These are phyloP conservation scores for Erythrophleum fordii DNA, from an alignment of 306 rosid genomes.

Conservation along the genomic window DNA sequence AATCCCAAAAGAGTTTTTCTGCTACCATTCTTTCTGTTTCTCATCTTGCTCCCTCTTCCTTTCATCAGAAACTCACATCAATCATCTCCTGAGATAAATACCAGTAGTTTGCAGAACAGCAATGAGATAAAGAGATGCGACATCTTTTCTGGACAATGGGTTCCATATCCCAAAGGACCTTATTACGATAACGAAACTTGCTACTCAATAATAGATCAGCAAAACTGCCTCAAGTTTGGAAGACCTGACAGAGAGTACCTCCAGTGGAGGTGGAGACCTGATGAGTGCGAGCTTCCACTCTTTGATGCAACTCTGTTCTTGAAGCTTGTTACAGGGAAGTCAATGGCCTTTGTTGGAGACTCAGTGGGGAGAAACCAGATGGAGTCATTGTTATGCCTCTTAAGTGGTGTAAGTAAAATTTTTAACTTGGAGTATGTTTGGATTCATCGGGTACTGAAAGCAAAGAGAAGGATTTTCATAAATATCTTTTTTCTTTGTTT, in stretches of 20 bases:
- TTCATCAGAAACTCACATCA: slow-evolving; percentile 46
- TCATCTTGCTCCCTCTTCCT: slow-evolving; percentile 52
- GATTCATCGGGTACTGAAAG: too few species aligned
- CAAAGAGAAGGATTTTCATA: too few species aligned
- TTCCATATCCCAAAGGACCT: slow-evolving; percentile 56
- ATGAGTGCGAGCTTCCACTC: slow-evolving; percentile 75
- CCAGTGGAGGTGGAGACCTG: slow-evolving; percentile 90
- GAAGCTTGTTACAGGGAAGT: slow-evolving; percentile 69
- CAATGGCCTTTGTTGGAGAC: slow-evolving; percentile 87
- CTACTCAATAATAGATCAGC: slow-evolving; percentile 62
- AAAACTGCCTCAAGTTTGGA: slow-evolving; percentile 84
- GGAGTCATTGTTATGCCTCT: slow-evolving; percentile 84
- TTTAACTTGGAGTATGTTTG: not conserved
- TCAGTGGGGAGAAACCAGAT: slow-evolving; percentile 87
- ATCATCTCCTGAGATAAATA: slow-evolving; percentile 17
- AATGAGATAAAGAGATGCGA: slow-evolving; percentile 49
- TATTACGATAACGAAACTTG: slow-evolving; percentile 74
- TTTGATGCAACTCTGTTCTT: slow-evolving; percentile 78
- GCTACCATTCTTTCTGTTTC: slow-evolving; percentile 44
- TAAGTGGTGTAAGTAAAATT: slow-evolving; percentile 44
- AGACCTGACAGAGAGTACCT: slow-evolving; percentile 69
- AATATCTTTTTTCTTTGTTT: too few species aligned
- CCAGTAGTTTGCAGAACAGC: slow-evolving; percentile 16
- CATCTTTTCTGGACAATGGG: slow-evolving; percentile 75
- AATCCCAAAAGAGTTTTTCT: slow-evolving; percentile 36